phyloP scores from a whole-genome alignment of 495 filamentous ascomycete genomes.

The Xylaria acuta region DNA sequence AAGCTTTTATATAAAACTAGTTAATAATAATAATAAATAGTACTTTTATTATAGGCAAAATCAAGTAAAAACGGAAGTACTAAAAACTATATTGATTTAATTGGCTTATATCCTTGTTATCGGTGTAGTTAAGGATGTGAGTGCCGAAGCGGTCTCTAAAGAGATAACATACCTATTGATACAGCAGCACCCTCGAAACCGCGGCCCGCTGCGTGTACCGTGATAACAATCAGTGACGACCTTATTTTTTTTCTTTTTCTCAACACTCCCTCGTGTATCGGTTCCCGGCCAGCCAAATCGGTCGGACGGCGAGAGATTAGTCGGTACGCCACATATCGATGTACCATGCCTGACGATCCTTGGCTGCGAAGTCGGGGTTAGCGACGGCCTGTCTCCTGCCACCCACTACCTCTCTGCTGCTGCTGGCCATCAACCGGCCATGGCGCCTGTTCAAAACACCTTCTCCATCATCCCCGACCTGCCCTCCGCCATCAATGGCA shows the following conservation, averaged over 20 bases:
- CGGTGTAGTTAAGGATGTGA: too few species aligned
- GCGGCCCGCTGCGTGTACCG: not conserved
- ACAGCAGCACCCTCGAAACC: not conserved
- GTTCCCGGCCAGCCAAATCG: too few species aligned
- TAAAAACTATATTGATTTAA: too few species aligned
- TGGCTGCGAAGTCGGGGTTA: constrained; percentile 14
- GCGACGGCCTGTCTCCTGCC: not conserved
- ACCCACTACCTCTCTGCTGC: not conserved
- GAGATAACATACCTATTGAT: not conserved
- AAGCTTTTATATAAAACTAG: too few species aligned
- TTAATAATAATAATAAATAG: too few species aligned
- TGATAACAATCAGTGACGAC: not conserved
- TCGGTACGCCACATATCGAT: constrained; percentile 3
- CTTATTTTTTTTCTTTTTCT: not conserved
- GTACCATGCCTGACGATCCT: constrained; percentile 7
- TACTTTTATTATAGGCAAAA: too few species aligned
- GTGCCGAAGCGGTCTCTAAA: too few species aligned
- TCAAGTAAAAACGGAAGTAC: too few species aligned
- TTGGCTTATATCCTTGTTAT: too few species aligned
- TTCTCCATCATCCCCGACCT: constrained; percentile 42
- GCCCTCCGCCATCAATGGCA: constrained; percentile 33
- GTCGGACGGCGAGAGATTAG: not conserved
- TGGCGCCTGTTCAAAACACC: constrained; percentile 41
- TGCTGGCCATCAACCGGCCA: not conserved
- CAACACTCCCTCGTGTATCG: not conserved